phyloP scores from a whole-genome alignment of 176 grass and related monocot genomes.

The Carex myosuroides region DNA sequence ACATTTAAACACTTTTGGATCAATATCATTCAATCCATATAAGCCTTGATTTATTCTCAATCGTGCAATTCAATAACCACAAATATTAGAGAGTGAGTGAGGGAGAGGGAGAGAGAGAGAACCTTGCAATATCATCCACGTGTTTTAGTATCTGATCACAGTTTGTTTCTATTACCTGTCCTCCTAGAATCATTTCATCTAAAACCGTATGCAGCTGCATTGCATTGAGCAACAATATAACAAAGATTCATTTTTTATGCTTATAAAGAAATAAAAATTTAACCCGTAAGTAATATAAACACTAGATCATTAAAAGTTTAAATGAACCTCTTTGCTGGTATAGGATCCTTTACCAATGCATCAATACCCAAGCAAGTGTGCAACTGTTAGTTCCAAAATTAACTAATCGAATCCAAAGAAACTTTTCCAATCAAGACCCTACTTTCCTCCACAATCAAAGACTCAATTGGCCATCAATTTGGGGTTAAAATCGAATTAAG shows the following conservation, averaged over 20 bases:
- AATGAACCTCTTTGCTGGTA: background rate
- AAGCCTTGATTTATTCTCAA: background rate
- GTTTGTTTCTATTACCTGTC: constrained; percentile 85
- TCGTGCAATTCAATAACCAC: background rate
- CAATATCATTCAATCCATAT: background rate
- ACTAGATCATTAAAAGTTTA: background rate
- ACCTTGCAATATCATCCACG: constrained; percentile 72
- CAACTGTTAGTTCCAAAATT: background rate
- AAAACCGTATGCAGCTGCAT: constrained; percentile 83
- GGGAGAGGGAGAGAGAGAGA: background rate
- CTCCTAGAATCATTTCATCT: constrained; percentile 93
- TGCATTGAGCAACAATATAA: constrained; percentile 10
- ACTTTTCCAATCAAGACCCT: background rate
- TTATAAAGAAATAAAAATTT: background rate
- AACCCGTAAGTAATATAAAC: background rate
- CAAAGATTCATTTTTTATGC: background rate
- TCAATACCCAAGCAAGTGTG: background rate
- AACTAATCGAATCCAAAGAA: background rate
- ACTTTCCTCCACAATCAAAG: background rate
- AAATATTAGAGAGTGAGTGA: background rate
- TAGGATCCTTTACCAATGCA: background rate
- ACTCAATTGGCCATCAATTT: background rate
- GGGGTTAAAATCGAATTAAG: background rate
- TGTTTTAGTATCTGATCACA: constrained; percentile 64
- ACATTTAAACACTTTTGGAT: background rate